These are phyloP conservation scores for Vitis hybrid DNA, from an alignment of 177 flowering plant species.

Conservation along the genomic window DNA sequence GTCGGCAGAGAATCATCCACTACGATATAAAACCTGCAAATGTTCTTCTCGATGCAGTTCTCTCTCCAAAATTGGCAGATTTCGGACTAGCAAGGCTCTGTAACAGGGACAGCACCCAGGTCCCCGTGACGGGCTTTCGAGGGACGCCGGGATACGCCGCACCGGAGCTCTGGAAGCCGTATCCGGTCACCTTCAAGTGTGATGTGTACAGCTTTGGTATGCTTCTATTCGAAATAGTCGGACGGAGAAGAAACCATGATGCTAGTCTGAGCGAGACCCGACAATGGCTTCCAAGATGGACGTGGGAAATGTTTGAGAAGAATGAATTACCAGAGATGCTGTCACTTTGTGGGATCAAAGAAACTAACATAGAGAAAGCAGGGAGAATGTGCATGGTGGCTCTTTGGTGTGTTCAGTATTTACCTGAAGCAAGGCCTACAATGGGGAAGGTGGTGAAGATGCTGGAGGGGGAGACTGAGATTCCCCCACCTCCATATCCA, in stretches of 20 bases:
- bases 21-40: conserved; percentile 5
- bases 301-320: neutral
- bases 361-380: no score
- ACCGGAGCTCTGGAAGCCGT: conserved; percentile 3
- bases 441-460: no score
- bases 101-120: conserved; percentile 1
- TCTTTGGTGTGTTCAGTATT: no score
- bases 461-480: no score
- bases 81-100: conserved; percentile 7
- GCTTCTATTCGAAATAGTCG: neutral
- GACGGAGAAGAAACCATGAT: neutral
- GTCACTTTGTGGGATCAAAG: no score
- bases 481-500: no score
- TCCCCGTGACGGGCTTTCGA: conserved; percentile 1
- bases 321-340: no score
- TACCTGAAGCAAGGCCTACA: no score
- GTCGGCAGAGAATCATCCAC: conserved; percentile 4
- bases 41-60: neutral
- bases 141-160: conserved; percentile 5
- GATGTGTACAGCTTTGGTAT: no score
- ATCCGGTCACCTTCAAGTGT: neutral
- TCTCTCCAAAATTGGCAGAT: conserved; percentile 4
- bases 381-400: no score
- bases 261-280: neutral
- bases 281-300: neutral